Conservation (phyloP, 208 protist species). For the Leishmania tarentolae region DNA sequence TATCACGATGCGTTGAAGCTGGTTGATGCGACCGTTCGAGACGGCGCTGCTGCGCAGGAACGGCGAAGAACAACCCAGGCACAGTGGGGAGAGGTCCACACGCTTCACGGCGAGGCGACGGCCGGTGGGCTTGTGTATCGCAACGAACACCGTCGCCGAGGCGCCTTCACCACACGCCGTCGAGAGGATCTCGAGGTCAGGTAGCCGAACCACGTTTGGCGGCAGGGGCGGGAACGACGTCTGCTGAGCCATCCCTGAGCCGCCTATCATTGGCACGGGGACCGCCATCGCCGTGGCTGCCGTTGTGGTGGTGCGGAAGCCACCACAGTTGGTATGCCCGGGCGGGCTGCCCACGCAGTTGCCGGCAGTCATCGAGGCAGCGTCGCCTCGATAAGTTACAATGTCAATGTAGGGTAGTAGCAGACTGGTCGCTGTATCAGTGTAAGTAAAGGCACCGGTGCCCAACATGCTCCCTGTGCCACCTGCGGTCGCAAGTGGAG, state of each 20-base stretch:
- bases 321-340: background rate
- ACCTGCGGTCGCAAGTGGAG: background rate
- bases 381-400: constrained; percentile 15
- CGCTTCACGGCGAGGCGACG: constrained; percentile 80
- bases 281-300: constrained; percentile 2
- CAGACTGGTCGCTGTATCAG: constrained; percentile 29
- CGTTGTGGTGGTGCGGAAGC: background rate
- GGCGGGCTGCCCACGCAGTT: constrained; percentile 19
- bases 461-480: constrained; percentile 18
- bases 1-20: constrained; percentile 74
- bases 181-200: constrained; percentile 52
- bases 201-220: constrained; percentile 57
- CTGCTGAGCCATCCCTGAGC: background rate
- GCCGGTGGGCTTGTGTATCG: constrained; percentile 67
- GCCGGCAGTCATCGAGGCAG: constrained; percentile 3
- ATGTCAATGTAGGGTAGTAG: constrained; percentile 50
- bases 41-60: constrained; percentile 20
- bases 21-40: constrained; percentile 35
- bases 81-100: constrained; percentile 71
- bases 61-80: constrained; percentile 29
- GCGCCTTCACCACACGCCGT: constrained; percentile 64
- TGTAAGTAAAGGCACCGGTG: constrained; percentile 5
- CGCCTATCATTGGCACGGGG: background rate
- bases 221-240: constrained; percentile 18
- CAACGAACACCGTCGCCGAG: constrained; percentile 74